Conservation (phyloP, 495 filamentous ascomycete species). For the Neurospora pannonica region DNA sequence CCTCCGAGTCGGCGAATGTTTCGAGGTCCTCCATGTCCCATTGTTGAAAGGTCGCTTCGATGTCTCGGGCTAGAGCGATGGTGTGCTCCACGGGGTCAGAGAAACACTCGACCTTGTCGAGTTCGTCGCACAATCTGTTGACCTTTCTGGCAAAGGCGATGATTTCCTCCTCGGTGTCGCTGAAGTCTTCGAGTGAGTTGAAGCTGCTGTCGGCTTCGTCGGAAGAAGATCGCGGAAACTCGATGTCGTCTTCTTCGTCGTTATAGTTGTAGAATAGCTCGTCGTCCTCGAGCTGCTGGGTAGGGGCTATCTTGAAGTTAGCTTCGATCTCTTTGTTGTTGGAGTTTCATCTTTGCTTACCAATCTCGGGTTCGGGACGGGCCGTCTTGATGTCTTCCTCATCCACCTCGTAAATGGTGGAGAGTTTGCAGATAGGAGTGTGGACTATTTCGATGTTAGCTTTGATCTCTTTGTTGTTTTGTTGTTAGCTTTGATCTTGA, state of each 20-base stretch:
- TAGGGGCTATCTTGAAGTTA: no score
- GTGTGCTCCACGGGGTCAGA: neutral
- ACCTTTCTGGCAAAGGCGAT: neutral
- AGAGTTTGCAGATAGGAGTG: neutral
- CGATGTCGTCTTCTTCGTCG: neutral
- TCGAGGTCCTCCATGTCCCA: neutral
- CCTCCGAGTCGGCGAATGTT: accelerated
- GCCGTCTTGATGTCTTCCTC: neutral
- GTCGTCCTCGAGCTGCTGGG: no score
- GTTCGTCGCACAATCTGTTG: neutral
- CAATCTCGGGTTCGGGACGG: no score
- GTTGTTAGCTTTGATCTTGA: neutral
- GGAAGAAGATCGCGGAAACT: neutral
- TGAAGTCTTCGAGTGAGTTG: neutral
- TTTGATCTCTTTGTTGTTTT: neutral
- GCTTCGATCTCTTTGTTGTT: no score
- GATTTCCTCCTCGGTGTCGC: accelerated
- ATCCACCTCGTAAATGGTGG: neutral
- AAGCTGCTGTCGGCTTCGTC: neutral
- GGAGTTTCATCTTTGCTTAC: no score
- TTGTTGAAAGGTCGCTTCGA: neutral
- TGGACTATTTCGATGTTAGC: neutral
- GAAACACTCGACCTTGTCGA: neutral
- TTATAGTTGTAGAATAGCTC: no score
- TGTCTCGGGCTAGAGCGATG: neutral